Base-by-base conservation (phyloP, 2,329 filamentous ascomycete genomes). In the Penicillium concentricum region DNA sequence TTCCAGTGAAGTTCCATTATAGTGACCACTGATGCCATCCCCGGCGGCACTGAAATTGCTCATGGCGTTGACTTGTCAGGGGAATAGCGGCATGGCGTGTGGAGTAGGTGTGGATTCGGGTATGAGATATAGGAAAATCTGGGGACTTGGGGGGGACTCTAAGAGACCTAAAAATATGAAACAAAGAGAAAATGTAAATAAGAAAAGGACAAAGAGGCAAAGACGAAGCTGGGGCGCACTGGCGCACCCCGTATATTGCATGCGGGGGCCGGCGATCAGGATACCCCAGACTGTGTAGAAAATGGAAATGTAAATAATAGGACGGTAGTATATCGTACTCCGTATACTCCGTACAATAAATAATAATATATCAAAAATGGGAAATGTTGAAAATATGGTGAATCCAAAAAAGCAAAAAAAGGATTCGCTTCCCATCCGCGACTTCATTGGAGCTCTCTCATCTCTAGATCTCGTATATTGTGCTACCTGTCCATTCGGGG, bases 11-110 rank as follows among this genome's bases (percentile, higher is more conserved):
- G 67, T 54, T 47, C 71, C 71, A 18, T 66, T 64, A 53, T 74
- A 72, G 37, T 69, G 69, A 35, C 75, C 75, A 44, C 73, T 74
- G 57, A 76, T 69, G 54, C 74, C 76, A 64, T 74, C 65, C 13
- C 67, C 71, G 48, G 69, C 63, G 48, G 67, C 61, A 46, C 49
- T 54, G 41, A 59, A 61, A 47, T 64, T 58, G 57, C 56, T 58
- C 69, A 72, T 72, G 60, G 57, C 61, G 58, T 42, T 43, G 51
- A 51, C 16, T 47, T 47, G 35, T 54, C 38, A 59, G 35, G 57
- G 48, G 41, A 26, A 37, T 35, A 68, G 62, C 20, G 24, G 48
- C 49, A 51, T 51, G 20, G 15, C 38, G 28, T 20, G 34, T 41
- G n/a, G 20, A 13, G n/a, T 7, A 20, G 48, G 16, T 26, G 22